Evolutionary conservation across 768 basidiomycete species (phyloP).

Genomic region (Hypsizygus marmoreus): DNA sequence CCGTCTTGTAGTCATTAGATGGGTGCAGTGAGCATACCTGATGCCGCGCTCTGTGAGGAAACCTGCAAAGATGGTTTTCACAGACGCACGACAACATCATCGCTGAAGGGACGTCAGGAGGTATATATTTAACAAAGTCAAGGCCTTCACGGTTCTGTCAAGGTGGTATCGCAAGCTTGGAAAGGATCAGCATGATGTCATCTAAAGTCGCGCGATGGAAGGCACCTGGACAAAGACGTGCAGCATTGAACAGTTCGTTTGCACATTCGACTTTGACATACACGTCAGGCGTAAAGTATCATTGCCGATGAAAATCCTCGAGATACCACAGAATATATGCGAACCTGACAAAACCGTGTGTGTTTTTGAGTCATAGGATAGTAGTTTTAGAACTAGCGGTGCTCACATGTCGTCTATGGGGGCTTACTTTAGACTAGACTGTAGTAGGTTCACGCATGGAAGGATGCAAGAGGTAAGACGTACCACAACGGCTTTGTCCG

Average conservation of each 20-base stretch:
- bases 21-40: constrained; percentile 84
- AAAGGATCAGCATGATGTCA: neutral
- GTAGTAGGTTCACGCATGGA: too few relatives aligned
- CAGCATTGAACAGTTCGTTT: constrained; percentile 76
- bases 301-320: constrained; percentile 6
- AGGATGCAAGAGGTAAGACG: constrained; percentile 31
- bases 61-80: neutral
- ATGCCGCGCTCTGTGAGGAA: constrained; percentile 1
- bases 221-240: constrained; percentile 78
- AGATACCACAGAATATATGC: constrained; percentile 81
- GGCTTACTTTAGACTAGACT: neutral
- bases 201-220: neutral
- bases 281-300: too few relatives aligned
- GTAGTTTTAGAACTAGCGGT: neutral
- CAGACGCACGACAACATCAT: constrained; percentile 62
- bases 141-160: constrained; percentile 70
- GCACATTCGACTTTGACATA: constrained; percentile 66
- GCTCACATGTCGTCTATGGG: constrained; percentile 26
- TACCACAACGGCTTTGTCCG: constrained; percentile 86
- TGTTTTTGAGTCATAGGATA: neutral
- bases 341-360: constrained; percentile 75
- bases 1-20: constrained; percentile 90
- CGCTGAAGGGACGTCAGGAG: constrained; percentile 32
- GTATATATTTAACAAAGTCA: constrained; percentile 1
- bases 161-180: constrained; percentile 76